Evolutionary conservation across 352 stramenopile species (phyloP), one percentile per base, ranked within the genome.

Genomic region (Phytophthora crassamura): DNA sequence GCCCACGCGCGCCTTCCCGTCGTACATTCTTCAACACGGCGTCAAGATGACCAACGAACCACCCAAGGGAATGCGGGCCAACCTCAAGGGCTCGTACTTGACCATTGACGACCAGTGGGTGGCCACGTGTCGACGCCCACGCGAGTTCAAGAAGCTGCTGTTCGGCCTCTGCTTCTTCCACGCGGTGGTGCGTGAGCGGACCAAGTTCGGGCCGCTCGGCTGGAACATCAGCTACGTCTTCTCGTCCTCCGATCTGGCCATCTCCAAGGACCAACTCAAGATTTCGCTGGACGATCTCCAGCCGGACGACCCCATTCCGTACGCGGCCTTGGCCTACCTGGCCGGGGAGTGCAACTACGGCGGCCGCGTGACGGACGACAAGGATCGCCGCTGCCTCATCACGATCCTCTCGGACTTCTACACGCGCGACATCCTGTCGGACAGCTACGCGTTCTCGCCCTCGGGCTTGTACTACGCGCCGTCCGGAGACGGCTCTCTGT

Each of bases 21-120:
- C 94, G 1, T 98, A 91, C 48, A 97, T 99, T 34, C 78, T 99
- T 11, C 94, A 97, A 46, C 94, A 97, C 45, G 89, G 90, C 12
- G 86, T 97, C 50, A 99, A 99, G 75, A 98, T 99, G 88, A 99
- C 95, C 16, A 98, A 98, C 46, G 96, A 99, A 49, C 94, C 96
- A 7, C 93, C 96, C 0, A 97, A 97, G 48, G 95, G 96, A 7
- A 95, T 99, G 87, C 82, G 94, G 15, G 92, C 93, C 8, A 98
- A 98, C 70, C 61, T 99, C 9, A 94, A 97, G 49, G 92, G 90
- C 5, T 95, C 88, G n/a, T 98, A 95, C 63, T 49, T 91, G 47
- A 95, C 83, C 1, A 87, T 95, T 41, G 83, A 94, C 11, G 82
- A 90, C 38, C 61, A 64, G 22, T 96, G 89, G 89, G 70, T 92